phyloP scores from a whole-genome alignment of 805 yeast genomes.

The Suhomyces emberorum region DNA sequence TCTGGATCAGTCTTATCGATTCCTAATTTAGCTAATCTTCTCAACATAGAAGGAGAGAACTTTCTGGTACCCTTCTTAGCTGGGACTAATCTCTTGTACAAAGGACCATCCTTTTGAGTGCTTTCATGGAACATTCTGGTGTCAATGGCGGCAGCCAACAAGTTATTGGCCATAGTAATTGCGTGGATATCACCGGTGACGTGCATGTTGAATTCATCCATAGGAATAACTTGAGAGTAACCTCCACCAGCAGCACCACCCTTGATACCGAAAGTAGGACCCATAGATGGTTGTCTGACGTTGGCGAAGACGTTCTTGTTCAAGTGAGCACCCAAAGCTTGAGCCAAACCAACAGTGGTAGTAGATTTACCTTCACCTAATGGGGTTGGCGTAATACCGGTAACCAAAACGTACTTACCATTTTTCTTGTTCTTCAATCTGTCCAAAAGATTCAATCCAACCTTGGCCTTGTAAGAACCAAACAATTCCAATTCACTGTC shows the following conservation, averaged over 20 bases:
- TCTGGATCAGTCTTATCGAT: slow-evolving; percentile 77
- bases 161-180: slow-evolving; percentile 87
- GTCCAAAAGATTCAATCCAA: slow-evolving; percentile 60
- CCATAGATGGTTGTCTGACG: slow-evolving; percentile 98
- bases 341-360: slow-evolving; percentile 94
- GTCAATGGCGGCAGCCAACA: slow-evolving; percentile 94
- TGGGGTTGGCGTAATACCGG: slow-evolving; percentile 98
- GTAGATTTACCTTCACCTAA: slow-evolving; percentile 98
- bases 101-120: slow-evolving; percentile 76
- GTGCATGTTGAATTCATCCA: slow-evolving; percentile 98
- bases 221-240: slow-evolving; percentile 94
- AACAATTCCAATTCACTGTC: slow-evolving; percentile 79
- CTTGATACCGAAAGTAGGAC: slow-evolving; percentile 97
- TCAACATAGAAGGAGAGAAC: slow-evolving; percentile 76
- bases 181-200: slow-evolving; percentile 98
- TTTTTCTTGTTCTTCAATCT: slow-evolving; percentile 58
- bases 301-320: slow-evolving; percentile 83
- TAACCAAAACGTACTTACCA: slow-evolving; percentile 87
- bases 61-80: slow-evolving; percentile 73
- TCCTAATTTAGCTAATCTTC: slow-evolving; percentile 77
- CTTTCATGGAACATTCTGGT: slow-evolving; percentile 94
- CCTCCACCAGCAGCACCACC: slow-evolving; percentile 99
- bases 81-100: slow-evolving; percentile 84
- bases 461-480: slow-evolving; percentile 89
- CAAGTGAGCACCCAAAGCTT: slow-evolving; percentile 90